Evolutionary conservation across 108 stramenopile species (phyloP).

Genomic region (Conticribra guillardii): DNA sequence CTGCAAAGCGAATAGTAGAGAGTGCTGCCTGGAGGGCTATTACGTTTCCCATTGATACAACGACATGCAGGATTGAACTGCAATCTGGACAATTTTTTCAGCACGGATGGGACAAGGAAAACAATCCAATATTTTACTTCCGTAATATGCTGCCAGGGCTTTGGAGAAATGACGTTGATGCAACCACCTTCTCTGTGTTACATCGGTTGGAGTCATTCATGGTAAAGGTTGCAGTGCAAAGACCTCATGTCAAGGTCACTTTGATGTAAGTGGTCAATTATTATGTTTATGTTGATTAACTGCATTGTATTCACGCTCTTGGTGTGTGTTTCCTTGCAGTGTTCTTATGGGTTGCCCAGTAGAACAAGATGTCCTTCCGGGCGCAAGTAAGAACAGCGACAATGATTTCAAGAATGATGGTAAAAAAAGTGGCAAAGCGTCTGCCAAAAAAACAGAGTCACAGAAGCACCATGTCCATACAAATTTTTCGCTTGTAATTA

Average conservation of each 20-base stretch:
- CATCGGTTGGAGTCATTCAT: conserved; percentile 65
- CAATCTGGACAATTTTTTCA: conserved; percentile 78
- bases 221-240: conserved; percentile 8
- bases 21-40: conserved; percentile 62
- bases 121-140: conserved; percentile 77
- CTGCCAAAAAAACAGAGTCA: conserved; percentile 30
- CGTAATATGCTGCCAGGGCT: conserved; percentile 67
- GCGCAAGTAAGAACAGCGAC: not conserved
- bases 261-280: conserved; percentile 60
- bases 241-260: conserved; percentile 53
- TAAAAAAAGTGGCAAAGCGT: not conserved
- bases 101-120: conserved; percentile 57
- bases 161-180: conserved; percentile 65
- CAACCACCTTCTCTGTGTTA: conserved; percentile 56
- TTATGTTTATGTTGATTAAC: too few relatives aligned
- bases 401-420: not conserved
- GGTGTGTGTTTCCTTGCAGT: too few relatives aligned
- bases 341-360: too few relatives aligned
- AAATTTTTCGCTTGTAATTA: conserved; percentile 43
- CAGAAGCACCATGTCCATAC: conserved; percentile 61
- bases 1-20: conserved; percentile 63
- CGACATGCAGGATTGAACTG: conserved; percentile 67
- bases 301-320: too few relatives aligned
- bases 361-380: too few relatives aligned
- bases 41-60: conserved; percentile 71